Conservation (phyloP, 371 early-diverging fungal genomes). For the Mycotypha africana region DNA sequence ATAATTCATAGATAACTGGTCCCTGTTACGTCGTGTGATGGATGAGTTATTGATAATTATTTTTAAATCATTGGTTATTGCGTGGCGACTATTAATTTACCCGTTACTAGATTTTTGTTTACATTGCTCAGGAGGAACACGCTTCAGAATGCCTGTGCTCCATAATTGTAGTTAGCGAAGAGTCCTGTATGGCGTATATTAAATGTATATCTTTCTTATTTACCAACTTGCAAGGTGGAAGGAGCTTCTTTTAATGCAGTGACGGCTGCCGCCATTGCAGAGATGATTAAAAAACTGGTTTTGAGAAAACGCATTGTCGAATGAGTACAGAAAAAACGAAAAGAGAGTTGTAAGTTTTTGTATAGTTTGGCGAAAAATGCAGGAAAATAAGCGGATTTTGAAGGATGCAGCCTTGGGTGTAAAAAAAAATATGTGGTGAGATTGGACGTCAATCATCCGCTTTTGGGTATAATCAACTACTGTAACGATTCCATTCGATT, state of each 20-base stretch:
- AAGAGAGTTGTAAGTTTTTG: no score
- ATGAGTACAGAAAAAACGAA: constrained; percentile 1
- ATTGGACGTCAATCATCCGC: no score
- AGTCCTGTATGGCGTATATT: no score
- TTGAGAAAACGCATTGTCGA: background rate
- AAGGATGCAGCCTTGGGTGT: no score
- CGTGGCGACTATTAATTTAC: constrained; percentile 22
- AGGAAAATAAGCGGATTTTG: no score
- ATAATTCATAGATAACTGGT: constrained; percentile 77
- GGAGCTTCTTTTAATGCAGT: constrained; percentile 50
- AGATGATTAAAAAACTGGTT: constrained; percentile 2
- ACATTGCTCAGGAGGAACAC: constrained; percentile 42
- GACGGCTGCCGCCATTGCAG: constrained; percentile 33
- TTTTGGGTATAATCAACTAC: no score
- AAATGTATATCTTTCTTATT: background rate
- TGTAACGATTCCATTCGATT: no score
- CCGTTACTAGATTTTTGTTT: constrained; percentile 39
- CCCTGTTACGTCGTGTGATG: constrained; percentile 26
- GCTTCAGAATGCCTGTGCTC: constrained; percentile 42
- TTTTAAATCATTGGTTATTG: background rate
- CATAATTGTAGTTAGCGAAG: background rate
- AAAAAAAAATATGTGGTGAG: no score
- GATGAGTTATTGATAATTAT: background rate
- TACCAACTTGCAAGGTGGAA: constrained; percentile 56
- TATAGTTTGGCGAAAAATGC: no score